Evolutionary conservation across 371 early-diverging fungal genomes (phyloP).

Genomic region (Lichtheimia hyalospora): DNA sequence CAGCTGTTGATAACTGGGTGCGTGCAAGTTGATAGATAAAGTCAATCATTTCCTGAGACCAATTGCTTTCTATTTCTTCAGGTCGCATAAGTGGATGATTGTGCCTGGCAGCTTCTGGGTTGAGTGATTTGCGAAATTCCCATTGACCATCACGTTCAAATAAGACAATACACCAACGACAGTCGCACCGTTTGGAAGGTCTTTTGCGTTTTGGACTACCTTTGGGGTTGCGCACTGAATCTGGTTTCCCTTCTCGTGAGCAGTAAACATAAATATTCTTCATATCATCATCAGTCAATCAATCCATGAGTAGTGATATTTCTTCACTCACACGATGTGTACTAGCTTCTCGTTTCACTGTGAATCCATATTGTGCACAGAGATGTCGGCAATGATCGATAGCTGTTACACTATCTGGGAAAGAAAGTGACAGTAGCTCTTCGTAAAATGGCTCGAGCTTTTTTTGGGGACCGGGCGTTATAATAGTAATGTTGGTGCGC

Average conservation of each 20-base stretch:
- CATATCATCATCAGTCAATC: neutral
- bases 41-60: conserved; percentile 55
- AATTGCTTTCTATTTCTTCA: conserved; percentile 55
- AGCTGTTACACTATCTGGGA: conserved; percentile 27
- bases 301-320: neutral
- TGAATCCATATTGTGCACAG: conserved; percentile 37
- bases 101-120: conserved; percentile 57
- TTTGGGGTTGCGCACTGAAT: conserved; percentile 47
- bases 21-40: conserved; percentile 50
- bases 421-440: conserved; percentile 6
- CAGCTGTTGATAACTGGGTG: conserved; percentile 50
- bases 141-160: conserved; percentile 52
- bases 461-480: neutral
- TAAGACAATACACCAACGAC: conserved; percentile 57
- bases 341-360: conserved; percentile 32
- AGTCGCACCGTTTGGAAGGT: conserved; percentile 53
- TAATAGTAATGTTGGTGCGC: neutral
- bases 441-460: conserved; percentile 16
- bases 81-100: conserved; percentile 59
- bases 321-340: conserved; percentile 3
- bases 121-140: conserved; percentile 60
- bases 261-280: conserved; percentile 63
- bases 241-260: conserved; percentile 54
- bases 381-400: conserved; percentile 34
- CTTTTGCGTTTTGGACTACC: conserved; percentile 48